These are phyloP conservation scores for Yarrowia osloensis DNA, from an alignment of 805 yeast species.

Conservation along the genomic window DNA sequence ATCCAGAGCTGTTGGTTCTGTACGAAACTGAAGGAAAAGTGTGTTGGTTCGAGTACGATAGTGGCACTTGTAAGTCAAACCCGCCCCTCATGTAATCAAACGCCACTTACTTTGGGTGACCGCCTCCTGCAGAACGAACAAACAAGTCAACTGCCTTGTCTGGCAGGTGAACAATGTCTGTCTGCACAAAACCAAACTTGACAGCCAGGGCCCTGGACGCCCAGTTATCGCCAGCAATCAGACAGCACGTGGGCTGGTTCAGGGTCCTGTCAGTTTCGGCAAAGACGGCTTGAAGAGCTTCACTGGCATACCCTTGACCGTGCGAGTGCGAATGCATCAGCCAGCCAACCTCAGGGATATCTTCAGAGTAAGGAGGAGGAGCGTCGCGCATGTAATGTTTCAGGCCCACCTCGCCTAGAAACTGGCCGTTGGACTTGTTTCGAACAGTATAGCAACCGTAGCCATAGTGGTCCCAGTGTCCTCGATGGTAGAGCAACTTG, in stretches of 20 bases:
- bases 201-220: not conserved
- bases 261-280: not conserved
- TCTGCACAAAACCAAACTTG: not conserved
- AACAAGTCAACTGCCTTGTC: not conserved
- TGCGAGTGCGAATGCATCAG: not conserved
- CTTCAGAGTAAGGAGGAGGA: not conserved
- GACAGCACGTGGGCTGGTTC: not conserved
- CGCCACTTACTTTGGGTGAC: too few species aligned
- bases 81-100: too few species aligned
- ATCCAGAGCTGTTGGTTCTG: too few species aligned
- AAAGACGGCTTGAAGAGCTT: not conserved
- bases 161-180: not conserved
- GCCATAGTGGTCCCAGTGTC: constrained; percentile 13
- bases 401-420: not conserved
- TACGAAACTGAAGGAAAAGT: too few species aligned
- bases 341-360: not conserved
- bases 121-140: not conserved
- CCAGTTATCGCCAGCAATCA: not conserved
- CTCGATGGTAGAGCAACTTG: not conserved
- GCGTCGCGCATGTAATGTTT: not conserved
- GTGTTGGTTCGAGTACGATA: too few species aligned
- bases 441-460: constrained; percentile 12
- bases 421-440: not conserved
- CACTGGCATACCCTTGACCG: constrained; percentile 1
- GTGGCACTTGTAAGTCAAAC: too few species aligned